These are phyloP conservation scores for Didymella arachidicola DNA, from an alignment of 2,329 filamentous ascomycete species.

Conservation along the genomic window DNA sequence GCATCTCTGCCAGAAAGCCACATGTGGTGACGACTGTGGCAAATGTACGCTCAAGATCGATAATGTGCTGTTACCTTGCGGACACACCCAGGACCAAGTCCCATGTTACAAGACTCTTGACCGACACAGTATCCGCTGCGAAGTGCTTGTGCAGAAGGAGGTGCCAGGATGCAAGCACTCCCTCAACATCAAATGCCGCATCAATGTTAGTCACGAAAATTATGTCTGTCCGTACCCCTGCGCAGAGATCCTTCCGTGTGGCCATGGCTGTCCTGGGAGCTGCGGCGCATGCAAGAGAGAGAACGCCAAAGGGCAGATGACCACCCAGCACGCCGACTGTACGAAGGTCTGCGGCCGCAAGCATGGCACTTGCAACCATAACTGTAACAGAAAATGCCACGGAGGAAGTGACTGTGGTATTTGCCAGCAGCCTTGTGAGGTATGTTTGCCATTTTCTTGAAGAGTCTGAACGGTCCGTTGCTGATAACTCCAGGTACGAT, in stretches of 20 bases:
- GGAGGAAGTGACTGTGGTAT: conserved; percentile 36
- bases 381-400: conserved; percentile 38
- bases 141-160: conserved; percentile 53
- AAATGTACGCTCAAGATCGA: conserved; percentile 29
- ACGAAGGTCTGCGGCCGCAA: conserved; percentile 35
- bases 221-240: conserved; percentile 63
- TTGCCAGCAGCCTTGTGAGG: conserved; percentile 35
- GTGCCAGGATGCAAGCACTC: conserved; percentile 66
- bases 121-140: conserved; percentile 59
- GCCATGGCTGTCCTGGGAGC: conserved; percentile 61
- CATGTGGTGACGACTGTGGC: conserved; percentile 42
- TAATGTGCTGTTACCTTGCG: conserved; percentile 40
- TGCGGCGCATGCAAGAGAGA: conserved; percentile 61
- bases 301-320: conserved; percentile 27
- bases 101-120: conserved; percentile 51
- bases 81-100: conserved; percentile 34
- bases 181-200: conserved; percentile 59
- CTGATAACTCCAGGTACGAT: conserved; percentile 31
- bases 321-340: conserved; percentile 29
- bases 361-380: conserved; percentile 42
- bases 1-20: conserved; percentile 39
- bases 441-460: neutral
- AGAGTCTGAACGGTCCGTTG: neutral
- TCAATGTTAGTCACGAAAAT: conserved; percentile 51
- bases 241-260: conserved; percentile 59